phyloP scores from a whole-genome alignment of 768 basidiomycete species.

The Podaxis rugospora region DNA sequence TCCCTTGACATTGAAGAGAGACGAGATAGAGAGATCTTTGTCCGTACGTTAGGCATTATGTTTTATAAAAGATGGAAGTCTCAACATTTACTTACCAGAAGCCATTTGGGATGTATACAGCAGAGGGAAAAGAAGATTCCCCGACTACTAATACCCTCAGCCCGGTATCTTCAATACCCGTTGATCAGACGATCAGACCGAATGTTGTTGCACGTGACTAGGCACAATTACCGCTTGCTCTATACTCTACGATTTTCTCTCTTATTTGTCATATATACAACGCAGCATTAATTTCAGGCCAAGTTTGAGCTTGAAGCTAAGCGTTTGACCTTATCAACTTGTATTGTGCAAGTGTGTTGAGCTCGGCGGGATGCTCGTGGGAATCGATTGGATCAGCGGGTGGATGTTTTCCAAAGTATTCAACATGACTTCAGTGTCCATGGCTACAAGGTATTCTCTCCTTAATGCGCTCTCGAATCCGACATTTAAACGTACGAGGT shows the following conservation, averaged over 20 bases:
- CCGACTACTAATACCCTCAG: background rate
- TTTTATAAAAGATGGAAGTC: background rate
- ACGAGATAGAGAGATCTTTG: conserved; percentile 12
- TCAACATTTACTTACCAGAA: background rate
- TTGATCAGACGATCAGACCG: no score
- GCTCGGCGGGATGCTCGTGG: background rate
- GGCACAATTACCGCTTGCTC: no score
- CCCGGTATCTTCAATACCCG: conserved; percentile 3
- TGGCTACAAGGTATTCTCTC: background rate
- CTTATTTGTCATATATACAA: no score
- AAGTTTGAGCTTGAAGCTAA: no score
- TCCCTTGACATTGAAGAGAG: conserved; percentile 16
- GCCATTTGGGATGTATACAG: background rate
- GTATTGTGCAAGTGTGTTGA: background rate
- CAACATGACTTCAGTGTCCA: background rate
- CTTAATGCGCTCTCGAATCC: background rate
- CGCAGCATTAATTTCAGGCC: no score
- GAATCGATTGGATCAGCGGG: background rate
- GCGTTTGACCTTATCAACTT: no score
- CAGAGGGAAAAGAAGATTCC: background rate
- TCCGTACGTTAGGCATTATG: background rate
- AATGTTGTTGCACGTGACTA: no score
- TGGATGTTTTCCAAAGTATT: background rate
- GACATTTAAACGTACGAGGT: background rate
- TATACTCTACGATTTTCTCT: no score